phyloP scores from a whole-genome alignment of 2,329 filamentous ascomycete genomes.

The Penicillium verrucosum region DNA sequence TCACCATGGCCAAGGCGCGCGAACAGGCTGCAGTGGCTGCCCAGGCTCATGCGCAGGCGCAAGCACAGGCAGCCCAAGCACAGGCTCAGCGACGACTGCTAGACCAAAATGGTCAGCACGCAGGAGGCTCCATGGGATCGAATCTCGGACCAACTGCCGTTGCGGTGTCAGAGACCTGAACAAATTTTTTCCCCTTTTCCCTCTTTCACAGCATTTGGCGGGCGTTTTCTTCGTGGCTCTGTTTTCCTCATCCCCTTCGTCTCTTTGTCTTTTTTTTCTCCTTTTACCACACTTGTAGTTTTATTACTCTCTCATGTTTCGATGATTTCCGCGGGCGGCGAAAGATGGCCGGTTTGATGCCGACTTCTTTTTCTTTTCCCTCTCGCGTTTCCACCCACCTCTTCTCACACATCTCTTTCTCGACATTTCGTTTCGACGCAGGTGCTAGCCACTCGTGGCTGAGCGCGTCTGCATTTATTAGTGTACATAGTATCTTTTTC shows the following conservation, averaged over 20 bases:
- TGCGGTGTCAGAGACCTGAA: slow-evolving; percentile 32
- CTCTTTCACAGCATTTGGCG: slow-evolving; percentile 32
- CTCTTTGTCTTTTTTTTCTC: slow-evolving; percentile 18
- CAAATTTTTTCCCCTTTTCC: slow-evolving; percentile 13
- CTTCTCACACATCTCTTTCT: slow-evolving; percentile 6
- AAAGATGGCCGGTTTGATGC: slow-evolving; percentile 16
- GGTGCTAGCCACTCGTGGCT: slow-evolving; percentile 7
- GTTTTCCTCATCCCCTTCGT: slow-evolving; percentile 21
- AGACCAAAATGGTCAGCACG: slow-evolving; percentile 29
- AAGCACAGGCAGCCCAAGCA: slow-evolving; percentile 39
- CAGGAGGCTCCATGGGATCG: slow-evolving; percentile 13
- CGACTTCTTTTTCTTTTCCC: slow-evolving; percentile 6
- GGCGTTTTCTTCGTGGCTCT: slow-evolving; percentile 29
- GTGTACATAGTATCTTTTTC: slow-evolving; percentile 38
- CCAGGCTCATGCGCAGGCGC: slow-evolving; percentile 42
- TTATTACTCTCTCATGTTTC: slow-evolving; percentile 26
- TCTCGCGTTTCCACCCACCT: slow-evolving; percentile 5
- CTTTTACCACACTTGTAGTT: slow-evolving; percentile 30
- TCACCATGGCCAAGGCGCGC: slow-evolving; percentile 45
- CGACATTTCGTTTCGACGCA: slow-evolving; percentile 13
- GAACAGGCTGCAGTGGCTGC: slow-evolving; percentile 44
- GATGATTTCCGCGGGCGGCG: slow-evolving; percentile 21
- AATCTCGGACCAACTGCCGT: slow-evolving; percentile 32
- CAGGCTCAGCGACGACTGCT: slow-evolving; percentile 38
- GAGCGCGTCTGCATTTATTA: slow-evolving; percentile 28